Evolutionary conservation across 148 eudicot genomes (phyloP).

Genomic region (Beta vulgaris): DNA sequence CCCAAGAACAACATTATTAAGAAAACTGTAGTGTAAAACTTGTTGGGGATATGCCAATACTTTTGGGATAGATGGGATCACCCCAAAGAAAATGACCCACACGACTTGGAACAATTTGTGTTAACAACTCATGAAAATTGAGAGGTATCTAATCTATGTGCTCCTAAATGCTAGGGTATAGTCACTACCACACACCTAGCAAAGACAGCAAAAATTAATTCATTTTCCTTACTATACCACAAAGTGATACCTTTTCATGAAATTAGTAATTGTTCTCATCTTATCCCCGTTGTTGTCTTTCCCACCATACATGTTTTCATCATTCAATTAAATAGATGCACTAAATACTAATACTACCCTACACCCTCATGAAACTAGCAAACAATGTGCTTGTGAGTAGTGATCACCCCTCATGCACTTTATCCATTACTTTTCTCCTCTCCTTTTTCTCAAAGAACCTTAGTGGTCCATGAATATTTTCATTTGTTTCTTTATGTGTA

Average conservation of each 20-base stretch:
- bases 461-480: not conserved
- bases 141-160: not conserved
- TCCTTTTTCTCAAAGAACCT: not conserved
- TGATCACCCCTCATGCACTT: not conserved
- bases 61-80: constrained; percentile 16
- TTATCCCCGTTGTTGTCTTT: constrained; percentile 5
- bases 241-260: constrained; percentile 10
- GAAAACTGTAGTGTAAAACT: not conserved
- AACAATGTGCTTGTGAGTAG: constrained; percentile 5
- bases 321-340: not conserved
- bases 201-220: not conserved
- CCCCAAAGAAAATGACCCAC: constrained; percentile 14
- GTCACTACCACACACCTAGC: constrained; percentile 15
- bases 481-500: not conserved
- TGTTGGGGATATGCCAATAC: constrained; percentile 8
- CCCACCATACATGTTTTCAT: constrained; percentile 15
- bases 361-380: too few species aligned
- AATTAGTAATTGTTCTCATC: constrained; percentile 5
- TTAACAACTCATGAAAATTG: not conserved
- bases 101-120: not conserved
- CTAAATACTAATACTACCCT: too few species aligned
- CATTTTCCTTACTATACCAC: not conserved
- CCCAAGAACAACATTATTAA: not conserved
- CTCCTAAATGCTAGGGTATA: constrained; percentile 24
- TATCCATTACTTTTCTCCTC: not conserved